Conservation (phyloP, 2,329 filamentous ascomycete species). For the Sphaerulina musiva region DNA sequence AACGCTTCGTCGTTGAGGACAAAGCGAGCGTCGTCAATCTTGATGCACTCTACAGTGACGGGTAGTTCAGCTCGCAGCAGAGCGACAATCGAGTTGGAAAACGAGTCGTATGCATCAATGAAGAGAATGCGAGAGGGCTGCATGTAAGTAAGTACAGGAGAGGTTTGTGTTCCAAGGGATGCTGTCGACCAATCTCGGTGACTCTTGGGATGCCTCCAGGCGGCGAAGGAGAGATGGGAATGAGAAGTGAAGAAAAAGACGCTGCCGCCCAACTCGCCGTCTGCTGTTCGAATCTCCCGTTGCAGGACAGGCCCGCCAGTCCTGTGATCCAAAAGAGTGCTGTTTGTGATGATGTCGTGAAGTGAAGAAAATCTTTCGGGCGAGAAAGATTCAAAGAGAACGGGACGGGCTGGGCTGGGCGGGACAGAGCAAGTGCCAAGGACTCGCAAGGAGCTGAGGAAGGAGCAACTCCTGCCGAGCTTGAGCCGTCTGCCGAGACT, state of each 20-base stretch:
- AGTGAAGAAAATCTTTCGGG: background rate
- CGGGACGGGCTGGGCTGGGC: background rate
- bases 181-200: conserved; percentile 10
- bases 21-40: conserved; percentile 52
- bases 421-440: too few relatives aligned
- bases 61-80: conserved; percentile 65
- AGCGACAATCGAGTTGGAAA: conserved; percentile 88
- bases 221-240: background rate
- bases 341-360: background rate
- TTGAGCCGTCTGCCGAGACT: too few relatives aligned
- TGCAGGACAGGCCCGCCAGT: background rate
- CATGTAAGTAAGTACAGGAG: conserved; percentile 21
- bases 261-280: background rate
- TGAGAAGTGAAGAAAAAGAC: background rate
- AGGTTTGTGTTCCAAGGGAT: background rate
- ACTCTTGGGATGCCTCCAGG: background rate
- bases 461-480: background rate
- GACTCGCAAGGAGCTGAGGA: too few relatives aligned
- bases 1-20: conserved; percentile 35
- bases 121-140: conserved; percentile 56
- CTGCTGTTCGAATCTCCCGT: background rate
- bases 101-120: conserved; percentile 93
- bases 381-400: background rate
- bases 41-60: conserved; percentile 55
- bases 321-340: background rate